Base-by-base conservation (phyloP, 2,329 filamentous ascomycete species). In the Cladobotryum mycophilum region DNA sequence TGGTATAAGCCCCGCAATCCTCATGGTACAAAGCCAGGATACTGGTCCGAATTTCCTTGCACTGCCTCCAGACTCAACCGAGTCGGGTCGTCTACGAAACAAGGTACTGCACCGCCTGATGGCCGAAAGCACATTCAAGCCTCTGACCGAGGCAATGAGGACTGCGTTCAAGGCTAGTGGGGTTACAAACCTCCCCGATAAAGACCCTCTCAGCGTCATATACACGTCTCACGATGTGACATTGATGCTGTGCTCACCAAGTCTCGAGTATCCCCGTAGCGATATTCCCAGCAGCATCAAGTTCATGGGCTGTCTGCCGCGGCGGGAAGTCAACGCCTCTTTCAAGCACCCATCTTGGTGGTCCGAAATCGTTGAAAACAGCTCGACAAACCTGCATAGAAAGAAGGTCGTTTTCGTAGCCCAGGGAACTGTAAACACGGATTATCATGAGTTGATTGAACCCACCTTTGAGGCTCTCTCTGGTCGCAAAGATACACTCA, bases 341-440 rank as follows among this genome's bases (percentile, higher is more conserved):
- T 30, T 36, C 6, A 15, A 45, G 37, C 37, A 48, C 18, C 52
- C 45, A 13, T 13, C 7, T 3, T 48, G 44, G 43, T 50, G 48
- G 52, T 30, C 40, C 2, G 48, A 51, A 14, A 40, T 51, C 11
- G 18, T 40, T 7, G 33, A 17, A 5, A 15, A 36, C 3, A n/a
- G 4, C 64, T 15, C 18, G 75, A 34, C 69, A 0, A 59, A 55
- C 18, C 55, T 41, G 43, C 60, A 56, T 1, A 54, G 66, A 17
- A 72, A 70, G 49, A 69, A 67, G 46, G 55, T 79, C 20, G 61
- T 79, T 5, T 64, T 70, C 17, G 73, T 78, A 5, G 67, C 69
- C 1, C 76, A 78, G 55, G 76, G 76, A 4, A 79, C 76, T 3
- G 56, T 74, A 3, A 67, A 65, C 8, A 55, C 57, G 17, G 60